phyloP scores from a whole-genome alignment of 352 stramenopile genomes.

The Phytophthora podocarpi region DNA sequence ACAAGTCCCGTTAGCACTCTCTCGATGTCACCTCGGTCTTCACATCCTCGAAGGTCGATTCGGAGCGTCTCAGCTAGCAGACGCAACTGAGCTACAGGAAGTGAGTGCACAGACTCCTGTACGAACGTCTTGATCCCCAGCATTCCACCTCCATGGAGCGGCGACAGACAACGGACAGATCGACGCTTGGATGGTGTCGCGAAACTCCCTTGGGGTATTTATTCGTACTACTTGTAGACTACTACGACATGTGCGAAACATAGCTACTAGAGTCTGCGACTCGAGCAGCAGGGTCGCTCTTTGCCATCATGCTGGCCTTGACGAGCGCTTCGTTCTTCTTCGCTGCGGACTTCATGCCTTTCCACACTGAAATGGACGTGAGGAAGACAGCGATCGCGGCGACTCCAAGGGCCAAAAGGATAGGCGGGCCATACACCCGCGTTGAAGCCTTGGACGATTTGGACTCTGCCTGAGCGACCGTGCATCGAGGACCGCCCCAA shows the following conservation, averaged over 20 bases:
- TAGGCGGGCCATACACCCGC: slow-evolving; percentile 40
- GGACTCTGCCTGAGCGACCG: slow-evolving; percentile 35
- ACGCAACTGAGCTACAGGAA: slow-evolving; percentile 51
- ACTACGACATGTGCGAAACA: slow-evolving; percentile 10
- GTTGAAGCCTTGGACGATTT: slow-evolving; percentile 24
- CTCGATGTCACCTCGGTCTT: slow-evolving; percentile 64
- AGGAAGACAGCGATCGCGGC: slow-evolving; percentile 33
- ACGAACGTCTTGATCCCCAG: slow-evolving; percentile 68
- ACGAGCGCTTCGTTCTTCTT: slow-evolving; percentile 22
- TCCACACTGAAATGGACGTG: slow-evolving; percentile 38
- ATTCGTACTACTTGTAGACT: slow-evolving; percentile 7
- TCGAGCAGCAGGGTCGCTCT: slow-evolving; percentile 8
- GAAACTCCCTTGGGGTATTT: slow-evolving; percentile 26
- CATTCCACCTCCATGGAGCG: slow-evolving; percentile 35
- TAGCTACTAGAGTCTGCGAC: not conserved
- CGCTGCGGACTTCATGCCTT: slow-evolving; percentile 15
- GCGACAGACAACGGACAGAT: slow-evolving; percentile 6
- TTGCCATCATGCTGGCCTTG: slow-evolving; percentile 30
- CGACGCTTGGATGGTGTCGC: not conserved
- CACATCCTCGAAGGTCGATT: slow-evolving; percentile 61
- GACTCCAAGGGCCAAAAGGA: slow-evolving; percentile 31
- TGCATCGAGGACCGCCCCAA: slow-evolving; percentile 65
- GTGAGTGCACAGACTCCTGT: slow-evolving; percentile 60
- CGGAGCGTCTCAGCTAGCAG: slow-evolving; percentile 65
- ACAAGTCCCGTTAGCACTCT: slow-evolving; percentile 65